Evolutionary conservation across 2,329 filamentous ascomycete species (phyloP), one percentile per base, ranked within the genome.

Genomic region (Ustilaginoidea virens): DNA sequence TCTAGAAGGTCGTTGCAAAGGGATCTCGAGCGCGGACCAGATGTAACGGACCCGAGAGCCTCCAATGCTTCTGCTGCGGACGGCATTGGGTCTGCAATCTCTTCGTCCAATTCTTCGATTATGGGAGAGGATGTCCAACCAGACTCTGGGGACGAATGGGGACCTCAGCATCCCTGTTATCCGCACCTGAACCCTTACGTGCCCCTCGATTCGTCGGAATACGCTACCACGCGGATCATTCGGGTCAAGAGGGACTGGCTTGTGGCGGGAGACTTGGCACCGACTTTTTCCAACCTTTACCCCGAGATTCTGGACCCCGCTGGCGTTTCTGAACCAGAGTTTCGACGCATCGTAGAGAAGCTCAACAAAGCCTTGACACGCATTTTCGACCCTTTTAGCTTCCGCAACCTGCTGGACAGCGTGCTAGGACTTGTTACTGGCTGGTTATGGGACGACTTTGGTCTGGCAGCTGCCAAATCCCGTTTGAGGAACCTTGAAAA

Each of bases 111-210:
- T 43, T 72, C 67, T 8, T 72, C 68, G 15, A 74, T 74, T 22
- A 65, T 73, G 60, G 69, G 69, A 21, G 69, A 74, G 18, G 68
- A 75, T 27, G 65, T 79, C 19, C 68, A 74, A 28, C 65, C 69
- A 14, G 74, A 73, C 17, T 63, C 74, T 30, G 78, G 80, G 36
- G 73, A 83, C 29, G 73, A 83, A 52, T 98, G 90, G 90, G 87
- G 90, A 0, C 85, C 86, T 10, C 74, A 79, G 23, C 90, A 98
- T 49, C 87, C 90, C 4, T 98, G 90, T 52, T 96, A 77, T 48
- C 90, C 90, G 27, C 90, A 96, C 47, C 60, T 83, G 22, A 96
- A 96, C 46, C 80, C 86, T 0, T 86, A 98, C 51, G 87, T 94
- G 5, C 75, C 86, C 0, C 48, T 80, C 8, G 63, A 74, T 32